Evolutionary conservation across 441 rosid genomes (phyloP), one percentile per base, ranked within the genome.

Genomic region (Euphorbia corollata): DNA sequence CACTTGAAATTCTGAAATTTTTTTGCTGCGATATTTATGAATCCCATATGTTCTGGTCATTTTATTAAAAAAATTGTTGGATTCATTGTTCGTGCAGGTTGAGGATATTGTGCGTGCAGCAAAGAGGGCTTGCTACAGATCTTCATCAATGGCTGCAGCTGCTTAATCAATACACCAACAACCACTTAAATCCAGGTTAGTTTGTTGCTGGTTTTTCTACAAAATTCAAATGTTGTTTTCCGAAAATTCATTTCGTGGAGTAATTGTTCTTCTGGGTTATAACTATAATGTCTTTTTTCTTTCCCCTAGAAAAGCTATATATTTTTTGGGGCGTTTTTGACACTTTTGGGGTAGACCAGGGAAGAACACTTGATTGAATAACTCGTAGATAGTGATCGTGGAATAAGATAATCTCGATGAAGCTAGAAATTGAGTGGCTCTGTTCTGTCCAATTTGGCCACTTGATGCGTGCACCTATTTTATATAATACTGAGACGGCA

Each of bases 91-190:
- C 72, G 15, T 74, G 63, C 77, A 89, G 96, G 74, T 85, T 63
- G 91, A 85, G 71, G 92, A 89, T 69, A 85, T 87, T 23, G 88
- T 85, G 4, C 87, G 88, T 36, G 96, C 96, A 19, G 91, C 88
- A 15, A 86, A 81, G 82, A 83, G 96, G 82, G 85, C 84, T 73
- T 89, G 96, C 84, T 74, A 83, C 75, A 78, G 96, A 81, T 78
- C 91, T 27, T 74, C 61, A 3, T 59, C 63, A 58, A 58, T 76
- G 83, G 87, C 87, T 74, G 85, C 87, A 32, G 53, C 80, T 51
- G 86, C 86, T 36, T 85, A 74, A 72, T 64, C 24, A 45, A 59
- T 34, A 19, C 61, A 67, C 12, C 43, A 20, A 32, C 39, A 65
- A 48, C 36, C 36, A 71, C 11, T 41, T 34, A 32, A 43, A 59